Evolutionary conservation across 441 rosid genomes (phyloP), one percentile per base, ranked within the genome.

Genomic region (Bruguiera hainesii): DNA sequence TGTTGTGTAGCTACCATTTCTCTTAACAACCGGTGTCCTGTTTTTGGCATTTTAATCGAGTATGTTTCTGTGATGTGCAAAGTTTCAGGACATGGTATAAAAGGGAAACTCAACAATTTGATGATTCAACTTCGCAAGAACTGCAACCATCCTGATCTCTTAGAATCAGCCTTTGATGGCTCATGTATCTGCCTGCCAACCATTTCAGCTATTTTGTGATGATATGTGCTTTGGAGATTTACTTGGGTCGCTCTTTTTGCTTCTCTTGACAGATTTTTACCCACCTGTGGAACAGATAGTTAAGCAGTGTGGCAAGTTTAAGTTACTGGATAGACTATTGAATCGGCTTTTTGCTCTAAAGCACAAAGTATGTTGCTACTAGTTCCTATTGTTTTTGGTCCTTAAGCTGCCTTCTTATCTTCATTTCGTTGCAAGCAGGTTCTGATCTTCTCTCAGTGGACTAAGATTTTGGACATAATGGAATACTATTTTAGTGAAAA

Each of bases 61-160:
- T 26, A 21, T 56, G 56, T 33, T 55, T 29, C 15, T 65, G 35
- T 65, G 20, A 56, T 65, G 63, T 70, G n/a, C 33, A 50, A 69
- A 68, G 25, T 65, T 79, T 66, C 83, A 86, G 91, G 85, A 48
- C 72, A 42, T 50, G 86, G 87, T 55, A 71, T 72, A 75, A 89
- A 78, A 75, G 85, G 91, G 71, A 96, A 79, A 81, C 93, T 95
- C 62, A 90, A 83, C 76, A 92, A 92, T 78, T 66, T 92, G 71
- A 69, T 82, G 81, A 0, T 89, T 70, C 99, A 95, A 77, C 97
- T 96, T 23, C 82, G 96, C 66, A 96, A 96, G 84, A 96, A 96
- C 64, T 96, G 98, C 94, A 89, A 92, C 84, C 99, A 96, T 79
- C 99, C 99, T 6, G 97, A 96, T 77, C 92, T 96, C 73, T 77